Conservation (phyloP, 805 yeast species). For the Myxozyma monticola region DNA sequence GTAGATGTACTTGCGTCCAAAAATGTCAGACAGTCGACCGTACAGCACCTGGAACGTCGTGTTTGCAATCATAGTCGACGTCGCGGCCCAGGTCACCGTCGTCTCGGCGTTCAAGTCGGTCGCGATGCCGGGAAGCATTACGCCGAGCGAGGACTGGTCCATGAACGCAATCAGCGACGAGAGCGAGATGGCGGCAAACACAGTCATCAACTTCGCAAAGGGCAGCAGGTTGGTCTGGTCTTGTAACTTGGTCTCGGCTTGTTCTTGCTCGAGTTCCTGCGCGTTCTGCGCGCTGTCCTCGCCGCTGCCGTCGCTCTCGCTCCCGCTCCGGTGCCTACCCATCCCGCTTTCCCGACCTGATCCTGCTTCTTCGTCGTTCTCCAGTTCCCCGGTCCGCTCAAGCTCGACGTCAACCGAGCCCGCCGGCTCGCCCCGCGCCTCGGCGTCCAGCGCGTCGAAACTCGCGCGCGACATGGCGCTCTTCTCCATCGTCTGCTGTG, state of each 20-base stretch:
- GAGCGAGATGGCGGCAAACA: conserved; percentile 26
- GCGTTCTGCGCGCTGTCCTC: background rate
- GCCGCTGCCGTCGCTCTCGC: too few species aligned
- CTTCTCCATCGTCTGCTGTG: too few species aligned
- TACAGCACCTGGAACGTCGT: conserved; percentile 74
- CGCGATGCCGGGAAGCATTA: conserved; percentile 60
- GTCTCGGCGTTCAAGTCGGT: conserved; percentile 54
- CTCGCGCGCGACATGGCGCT: too few species aligned
- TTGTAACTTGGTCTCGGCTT: conserved; percentile 9
- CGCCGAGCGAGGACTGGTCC: conserved; percentile 62
- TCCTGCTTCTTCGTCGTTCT: too few species aligned
- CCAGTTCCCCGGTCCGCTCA: too few species aligned
- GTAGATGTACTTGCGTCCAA: conserved; percentile 44
- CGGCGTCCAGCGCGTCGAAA: too few species aligned
- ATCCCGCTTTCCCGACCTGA: too few species aligned
- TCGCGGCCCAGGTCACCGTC: conserved; percentile 68
- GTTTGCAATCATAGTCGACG: conserved; percentile 65
- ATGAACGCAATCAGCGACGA: conserved; percentile 55
- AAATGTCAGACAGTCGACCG: conserved; percentile 67
- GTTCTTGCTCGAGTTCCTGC: background rate
- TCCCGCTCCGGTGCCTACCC: too few species aligned
- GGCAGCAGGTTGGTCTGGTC: conserved; percentile 24
- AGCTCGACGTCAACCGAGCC: too few species aligned
- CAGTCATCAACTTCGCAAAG: conserved; percentile 8
- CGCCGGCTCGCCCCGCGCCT: too few species aligned